These are phyloP conservation scores for Phytophthora ohioensis DNA, from an alignment of 352 stramenopile genomes.

Conservation along the genomic window DNA sequence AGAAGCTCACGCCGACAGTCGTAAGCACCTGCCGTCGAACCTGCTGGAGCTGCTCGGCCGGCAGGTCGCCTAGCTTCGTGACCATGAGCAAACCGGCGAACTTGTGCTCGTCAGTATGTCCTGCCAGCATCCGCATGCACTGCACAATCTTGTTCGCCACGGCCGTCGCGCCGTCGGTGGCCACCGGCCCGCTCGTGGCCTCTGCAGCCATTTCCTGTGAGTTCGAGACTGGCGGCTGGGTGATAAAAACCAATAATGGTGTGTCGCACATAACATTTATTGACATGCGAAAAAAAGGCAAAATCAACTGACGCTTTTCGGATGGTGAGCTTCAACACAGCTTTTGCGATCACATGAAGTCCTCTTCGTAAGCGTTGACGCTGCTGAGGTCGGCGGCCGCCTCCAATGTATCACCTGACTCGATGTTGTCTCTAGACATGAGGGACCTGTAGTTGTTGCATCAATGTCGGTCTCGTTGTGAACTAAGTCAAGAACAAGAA, in stretches of 20 bases:
- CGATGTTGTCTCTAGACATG: constrained; percentile 76
- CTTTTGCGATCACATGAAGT: constrained; percentile 71
- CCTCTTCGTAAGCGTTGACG: constrained; percentile 81
- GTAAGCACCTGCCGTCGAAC: constrained; percentile 69
- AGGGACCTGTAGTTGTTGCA: constrained; percentile 46
- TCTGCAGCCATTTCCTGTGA: constrained; percentile 32
- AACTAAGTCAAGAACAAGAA: not conserved
- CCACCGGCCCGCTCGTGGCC: constrained; percentile 6
- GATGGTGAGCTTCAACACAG: not conserved
- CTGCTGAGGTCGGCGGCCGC: constrained; percentile 64
- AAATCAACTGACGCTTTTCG: not conserved
- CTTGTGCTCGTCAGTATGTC: constrained; percentile 86
- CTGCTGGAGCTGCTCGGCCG: constrained; percentile 50
- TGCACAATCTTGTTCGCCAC: constrained; percentile 48
- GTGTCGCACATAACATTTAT: constrained; percentile 18
- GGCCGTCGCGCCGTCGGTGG: constrained; percentile 1
- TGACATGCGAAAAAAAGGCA: not conserved
- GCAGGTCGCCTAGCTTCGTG: constrained; percentile 74
- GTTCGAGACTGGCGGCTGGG: constrained; percentile 6
- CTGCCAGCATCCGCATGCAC: constrained; percentile 77
- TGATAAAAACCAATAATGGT: constrained; percentile 16
- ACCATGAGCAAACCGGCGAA: constrained; percentile 89
- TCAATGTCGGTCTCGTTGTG: not conserved
- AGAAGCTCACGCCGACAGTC: constrained; percentile 75
- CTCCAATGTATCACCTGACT: constrained; percentile 49